These are phyloP conservation scores for Fonsecaea monophora DNA, from an alignment of 2,329 filamentous ascomycete genomes.

Conservation along the genomic window DNA sequence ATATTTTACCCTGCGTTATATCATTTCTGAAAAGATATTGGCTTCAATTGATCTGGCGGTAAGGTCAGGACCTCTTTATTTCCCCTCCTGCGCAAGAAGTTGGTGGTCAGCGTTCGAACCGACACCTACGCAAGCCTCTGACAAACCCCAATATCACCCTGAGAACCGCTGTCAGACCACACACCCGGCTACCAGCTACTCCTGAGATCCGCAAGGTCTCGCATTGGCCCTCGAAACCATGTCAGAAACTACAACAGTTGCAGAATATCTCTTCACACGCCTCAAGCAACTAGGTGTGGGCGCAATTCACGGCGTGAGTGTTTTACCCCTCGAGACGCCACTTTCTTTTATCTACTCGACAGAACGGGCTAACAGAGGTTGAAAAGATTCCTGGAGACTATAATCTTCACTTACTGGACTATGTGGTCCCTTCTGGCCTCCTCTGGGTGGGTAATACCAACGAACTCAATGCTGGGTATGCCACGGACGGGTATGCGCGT, in stretches of 20 bases:
- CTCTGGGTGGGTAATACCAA: constrained; percentile 68
- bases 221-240: background rate
- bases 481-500: constrained; percentile 79
- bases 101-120: background rate
- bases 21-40: background rate
- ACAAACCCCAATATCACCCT: too few relatives aligned
- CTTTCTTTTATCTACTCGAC: background rate
- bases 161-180: background rate
- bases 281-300: constrained; percentile 57
- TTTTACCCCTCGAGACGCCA: background rate
- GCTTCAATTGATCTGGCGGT: background rate
- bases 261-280: constrained; percentile 57
- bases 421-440: constrained; percentile 61
- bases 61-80: background rate
- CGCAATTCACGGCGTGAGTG: constrained; percentile 55
- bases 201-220: background rate
- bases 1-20: background rate
- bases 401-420: constrained; percentile 59
- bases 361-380: background rate
- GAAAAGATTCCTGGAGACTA: constrained; percentile 51
- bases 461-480: constrained; percentile 71
- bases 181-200: background rate
- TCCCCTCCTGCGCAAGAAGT: background rate
- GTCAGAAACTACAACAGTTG: background rate
- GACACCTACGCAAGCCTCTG: background rate